Percentiles rank a stretch among this genome's conserved stretches.
These are phyloP conservation scores for Lachnum nothofagi DNA, from an alignment of 2,329 filamentous ascomycete species.

Conservation along the genomic window DNA sequence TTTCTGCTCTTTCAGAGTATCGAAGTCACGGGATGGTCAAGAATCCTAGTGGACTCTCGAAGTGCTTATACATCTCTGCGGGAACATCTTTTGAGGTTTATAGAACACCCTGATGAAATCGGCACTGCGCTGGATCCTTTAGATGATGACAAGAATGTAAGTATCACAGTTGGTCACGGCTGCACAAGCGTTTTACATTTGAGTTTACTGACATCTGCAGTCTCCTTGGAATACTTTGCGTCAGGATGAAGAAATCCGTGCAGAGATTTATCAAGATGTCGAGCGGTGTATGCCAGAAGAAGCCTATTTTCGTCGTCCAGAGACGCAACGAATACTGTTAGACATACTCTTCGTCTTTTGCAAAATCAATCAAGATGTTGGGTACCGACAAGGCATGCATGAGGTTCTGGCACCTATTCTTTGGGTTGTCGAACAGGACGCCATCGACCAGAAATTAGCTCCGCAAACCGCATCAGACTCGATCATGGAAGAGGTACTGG, in stretches of 20 bases:
- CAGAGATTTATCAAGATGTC: conserved; percentile 92
- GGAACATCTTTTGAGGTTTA: conserved; percentile 72
- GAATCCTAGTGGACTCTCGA: conserved; percentile 62
- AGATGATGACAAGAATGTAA: conserved; percentile 66
- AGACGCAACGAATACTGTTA: conserved; percentile 73
- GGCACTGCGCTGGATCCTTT: conserved; percentile 74
- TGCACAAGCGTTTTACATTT: conserved; percentile 5
- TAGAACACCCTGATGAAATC: conserved; percentile 78
- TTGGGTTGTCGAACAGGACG: conserved; percentile 77
- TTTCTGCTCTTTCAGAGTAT: conserved; percentile 74
- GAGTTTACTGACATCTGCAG: conserved; percentile 50
- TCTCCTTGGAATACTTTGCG: conserved; percentile 88
- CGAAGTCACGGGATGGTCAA: conserved; percentile 62
- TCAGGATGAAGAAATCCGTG: conserved; percentile 74
- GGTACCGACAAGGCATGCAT: conserved; percentile 98
- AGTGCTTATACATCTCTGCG: conserved; percentile 67
- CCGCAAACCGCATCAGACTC: conserved; percentile 13
- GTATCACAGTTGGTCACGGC: conserved; percentile 16
- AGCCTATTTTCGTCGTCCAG: conserved; percentile 75
- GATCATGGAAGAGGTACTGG: conserved; percentile 59
- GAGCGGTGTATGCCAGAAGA: conserved; percentile 86
- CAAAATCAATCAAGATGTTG: conserved; percentile 80
- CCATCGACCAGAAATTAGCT: conserved; percentile 52
- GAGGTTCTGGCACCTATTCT: conserved; percentile 87
- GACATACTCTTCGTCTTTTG: conserved; percentile 93